Base-by-base conservation (phyloP, 768 basidiomycete species). In the Clitopilus passeckerianus region DNA sequence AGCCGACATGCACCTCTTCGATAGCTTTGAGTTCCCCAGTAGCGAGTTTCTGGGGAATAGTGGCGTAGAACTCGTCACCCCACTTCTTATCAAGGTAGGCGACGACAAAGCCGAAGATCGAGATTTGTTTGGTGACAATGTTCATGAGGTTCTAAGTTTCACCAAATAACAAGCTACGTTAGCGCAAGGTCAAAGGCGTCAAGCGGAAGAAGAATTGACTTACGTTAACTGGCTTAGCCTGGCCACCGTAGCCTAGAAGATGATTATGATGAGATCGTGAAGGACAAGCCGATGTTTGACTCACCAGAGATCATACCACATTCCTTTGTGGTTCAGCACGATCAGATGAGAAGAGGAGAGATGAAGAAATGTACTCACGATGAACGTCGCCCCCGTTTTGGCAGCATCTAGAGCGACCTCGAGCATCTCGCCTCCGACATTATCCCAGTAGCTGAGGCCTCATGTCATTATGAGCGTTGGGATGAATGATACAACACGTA, bases 361-460 rank as follows among this genome's bases (percentile, higher is more conserved):
- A 4, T 9, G 37, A 12, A 41, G 5, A 41, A 3, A 12, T 41
- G 37, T 22, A 61, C 62, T 53, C 15, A 65, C 64, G 15, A 79
- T 69, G 57, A 81, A 74, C 22, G 77, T 60, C 1, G 75, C 78
- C 35, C 69, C 58, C 0, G 56, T 62, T 0, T 72, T 72, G 7
- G 78, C 65, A 44, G 71, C 69, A 6, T 71, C 64, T 24, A 83
- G 59, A 6, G 76, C 80, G n/a, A 73, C 67, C 34, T 82, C 80
- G 9, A 82, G 71, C 4, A 68, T 73, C 57, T 77, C 74, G 10
- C 80, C 80, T 1, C 79, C 79, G 15, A 80, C 79, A 44, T 64
- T 62, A 53, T 64, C 62, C 64, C 61, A 65, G 55, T 54, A 65
- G 15, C 63, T 60, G 55, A 55, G 44, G 75, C 65, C 58, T 71